Conservation (phyloP, 1,139 yeast species). For the Geotrichum bryndzae region DNA sequence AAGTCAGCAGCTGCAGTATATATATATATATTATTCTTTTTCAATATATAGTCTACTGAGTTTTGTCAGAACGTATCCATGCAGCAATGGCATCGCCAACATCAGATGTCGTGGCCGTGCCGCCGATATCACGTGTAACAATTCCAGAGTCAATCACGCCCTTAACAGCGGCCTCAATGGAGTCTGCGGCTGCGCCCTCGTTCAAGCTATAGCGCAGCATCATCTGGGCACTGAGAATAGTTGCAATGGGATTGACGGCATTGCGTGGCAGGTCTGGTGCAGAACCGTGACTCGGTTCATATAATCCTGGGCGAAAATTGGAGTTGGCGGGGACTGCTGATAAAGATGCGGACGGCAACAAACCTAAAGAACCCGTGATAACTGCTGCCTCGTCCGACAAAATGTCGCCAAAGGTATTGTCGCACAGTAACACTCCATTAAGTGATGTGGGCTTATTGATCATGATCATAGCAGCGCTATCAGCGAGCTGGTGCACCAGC, state of each 20-base stretch:
- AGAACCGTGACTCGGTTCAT: conserved; percentile 92
- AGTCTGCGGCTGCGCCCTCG: conserved; percentile 61
- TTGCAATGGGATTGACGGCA: conserved; percentile 81
- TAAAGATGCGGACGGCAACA: conserved; percentile 78
- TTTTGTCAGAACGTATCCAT: not conserved
- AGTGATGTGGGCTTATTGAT: conserved; percentile 72
- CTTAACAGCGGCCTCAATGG: conserved; percentile 68
- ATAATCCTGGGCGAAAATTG: conserved; percentile 70
- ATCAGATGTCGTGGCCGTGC: conserved; percentile 60
- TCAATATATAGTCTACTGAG: not conserved
- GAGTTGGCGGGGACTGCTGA: conserved; percentile 67
- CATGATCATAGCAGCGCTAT: conserved; percentile 84
- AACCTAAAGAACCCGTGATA: conserved; percentile 80
- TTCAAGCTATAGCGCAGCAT: conserved; percentile 76
- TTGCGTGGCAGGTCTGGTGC: conserved; percentile 81
- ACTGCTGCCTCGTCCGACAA: conserved; percentile 86
- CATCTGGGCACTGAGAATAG: conserved; percentile 78
- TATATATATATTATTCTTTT: not conserved
- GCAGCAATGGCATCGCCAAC: conserved; percentile 71
- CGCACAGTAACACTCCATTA: conserved; percentile 74
- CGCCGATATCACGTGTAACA: conserved; percentile 76
- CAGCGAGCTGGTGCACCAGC: conserved; percentile 76
- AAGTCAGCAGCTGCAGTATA: not conserved
- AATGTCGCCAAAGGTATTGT: conserved; percentile 85
- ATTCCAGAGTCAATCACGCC: conserved; percentile 65